Conservation (phyloP, 139 green algal genomes). For the Chlamydomonas sp. region DNA sequence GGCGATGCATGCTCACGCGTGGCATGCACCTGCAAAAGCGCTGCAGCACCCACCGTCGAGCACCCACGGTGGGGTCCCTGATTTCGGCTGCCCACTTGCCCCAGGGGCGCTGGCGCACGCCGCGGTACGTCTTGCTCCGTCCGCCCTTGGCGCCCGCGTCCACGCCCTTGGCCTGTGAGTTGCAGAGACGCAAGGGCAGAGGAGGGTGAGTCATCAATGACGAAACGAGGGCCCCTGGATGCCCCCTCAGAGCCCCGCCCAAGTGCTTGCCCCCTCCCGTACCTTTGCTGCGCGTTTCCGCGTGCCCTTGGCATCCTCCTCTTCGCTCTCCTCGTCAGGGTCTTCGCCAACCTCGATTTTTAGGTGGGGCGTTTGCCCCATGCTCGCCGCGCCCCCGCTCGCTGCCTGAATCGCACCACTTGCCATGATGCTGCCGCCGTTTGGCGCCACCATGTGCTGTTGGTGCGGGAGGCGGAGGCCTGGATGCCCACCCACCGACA, state of each 20-base stretch:
- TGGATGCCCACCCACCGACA: not conserved
- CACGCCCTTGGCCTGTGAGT: not conserved
- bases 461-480: not conserved
- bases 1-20: not conserved
- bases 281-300: no score
- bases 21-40: no score
- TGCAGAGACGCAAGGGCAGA: not conserved
- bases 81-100: constrained; percentile 98
- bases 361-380: not conserved
- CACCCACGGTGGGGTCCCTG: constrained; percentile 49
- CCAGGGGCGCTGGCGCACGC: constrained; percentile 93
- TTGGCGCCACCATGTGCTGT: no score
- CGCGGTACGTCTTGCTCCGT: constrained; percentile 69
- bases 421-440: no score
- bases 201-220: not conserved
- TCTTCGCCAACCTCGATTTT: not conserved
- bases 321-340: constrained; percentile 6
- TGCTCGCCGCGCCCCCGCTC: not conserved
- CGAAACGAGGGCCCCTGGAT: not conserved
- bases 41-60: constrained; percentile 3
- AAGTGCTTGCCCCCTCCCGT: no score
- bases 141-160: not conserved
- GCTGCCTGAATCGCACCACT: not conserved
- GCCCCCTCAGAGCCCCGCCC: not conserved
- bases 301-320: constrained; percentile 2